A percentile compares a stretch with the other conserved stretches of the same genome.
Conservation (phyloP, 306 rosid genomes). For the Casuarina glauca region DNA sequence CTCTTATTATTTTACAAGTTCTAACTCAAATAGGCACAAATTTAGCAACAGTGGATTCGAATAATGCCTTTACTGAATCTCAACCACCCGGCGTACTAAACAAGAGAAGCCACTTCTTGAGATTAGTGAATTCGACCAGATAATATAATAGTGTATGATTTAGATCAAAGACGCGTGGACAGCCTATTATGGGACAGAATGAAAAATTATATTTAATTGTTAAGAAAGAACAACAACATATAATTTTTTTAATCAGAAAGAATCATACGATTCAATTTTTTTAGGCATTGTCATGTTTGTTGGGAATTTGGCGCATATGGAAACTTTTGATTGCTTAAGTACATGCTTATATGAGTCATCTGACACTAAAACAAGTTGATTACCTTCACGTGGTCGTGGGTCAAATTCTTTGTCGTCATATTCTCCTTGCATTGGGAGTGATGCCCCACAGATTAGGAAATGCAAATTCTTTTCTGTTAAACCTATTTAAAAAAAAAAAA, state of each 20-base stretch:
- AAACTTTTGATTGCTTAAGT: neutral
- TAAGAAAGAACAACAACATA: neutral
- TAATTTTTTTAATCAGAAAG: neutral
- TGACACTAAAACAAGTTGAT: neutral
- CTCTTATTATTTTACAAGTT: no score
- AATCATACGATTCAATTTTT: neutral
- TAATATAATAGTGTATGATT: neutral
- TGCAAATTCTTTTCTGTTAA: neutral
- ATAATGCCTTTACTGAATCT: no score
- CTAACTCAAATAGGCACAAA: no score
- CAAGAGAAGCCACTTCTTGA: neutral
- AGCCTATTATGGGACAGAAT: neutral
- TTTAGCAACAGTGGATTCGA: no score
- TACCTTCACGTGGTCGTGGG: conserved; percentile 20
- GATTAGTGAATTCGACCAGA: no score
- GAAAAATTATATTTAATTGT: neutral
- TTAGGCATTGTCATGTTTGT: neutral
- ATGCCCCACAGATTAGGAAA: neutral
- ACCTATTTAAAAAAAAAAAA: neutral
- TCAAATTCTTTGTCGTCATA: conserved; percentile 10
- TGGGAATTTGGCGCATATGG: conserved; percentile 7
- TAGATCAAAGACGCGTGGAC: neutral
- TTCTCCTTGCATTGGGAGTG: neutral
- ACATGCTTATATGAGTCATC: neutral
- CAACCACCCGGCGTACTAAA: no score